Base-by-base conservation (phyloP, 2,329 filamentous ascomycete genomes). In the Sporothrix pseudoabietina region DNA sequence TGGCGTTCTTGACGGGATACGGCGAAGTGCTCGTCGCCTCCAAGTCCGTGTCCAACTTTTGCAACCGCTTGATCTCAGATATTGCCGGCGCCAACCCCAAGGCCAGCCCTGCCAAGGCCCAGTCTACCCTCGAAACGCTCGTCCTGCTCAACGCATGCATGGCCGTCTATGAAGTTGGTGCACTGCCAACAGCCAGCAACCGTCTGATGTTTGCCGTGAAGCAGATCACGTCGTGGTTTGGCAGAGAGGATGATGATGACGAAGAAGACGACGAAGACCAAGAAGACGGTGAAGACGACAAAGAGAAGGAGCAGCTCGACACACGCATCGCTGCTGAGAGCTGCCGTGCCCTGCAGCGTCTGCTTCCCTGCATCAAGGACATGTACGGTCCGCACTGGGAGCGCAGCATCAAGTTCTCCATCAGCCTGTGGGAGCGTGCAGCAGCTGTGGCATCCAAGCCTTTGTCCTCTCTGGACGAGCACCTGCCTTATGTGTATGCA, bases 321-420 rank as follows among this genome's bases (percentile, higher is more conserved):
- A 78, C 81, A n/a, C 80, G 81, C 72, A 75, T 88, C n/a, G 79
- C 83, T 74, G 79, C 85, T 41, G 82, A 88, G 82, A 81, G 86
- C 75, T 87, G 89, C 79, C 82, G 90, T 77, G 85, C 84, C 74
- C 78, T 93, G 71, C 83, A 87, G 1, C 82, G 84, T 3, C 83
- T 97, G 3, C 81, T 98, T 0, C 92, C 93, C 1, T 87, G 87
- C 55, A 91, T 98, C 77, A 88, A 89, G 74, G 91, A 94, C 65
- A 89, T 97, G 0, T 98, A 97, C 78, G 96, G 95, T 0, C 89
- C 92, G 0, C 93, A 97, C 79, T 99, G 96, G 96, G 87, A 90
- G 69, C 87, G 87, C 66, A 81, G 87, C 0, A 81, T 94, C 22
- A 84, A 87, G 47, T 87, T 89, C 69, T 87, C 91, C 74, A 82